phyloP scores from a whole-genome alignment of 225 moss, liverwort and hornwort species.

The Pseudisothecium myosuroides region DNA sequence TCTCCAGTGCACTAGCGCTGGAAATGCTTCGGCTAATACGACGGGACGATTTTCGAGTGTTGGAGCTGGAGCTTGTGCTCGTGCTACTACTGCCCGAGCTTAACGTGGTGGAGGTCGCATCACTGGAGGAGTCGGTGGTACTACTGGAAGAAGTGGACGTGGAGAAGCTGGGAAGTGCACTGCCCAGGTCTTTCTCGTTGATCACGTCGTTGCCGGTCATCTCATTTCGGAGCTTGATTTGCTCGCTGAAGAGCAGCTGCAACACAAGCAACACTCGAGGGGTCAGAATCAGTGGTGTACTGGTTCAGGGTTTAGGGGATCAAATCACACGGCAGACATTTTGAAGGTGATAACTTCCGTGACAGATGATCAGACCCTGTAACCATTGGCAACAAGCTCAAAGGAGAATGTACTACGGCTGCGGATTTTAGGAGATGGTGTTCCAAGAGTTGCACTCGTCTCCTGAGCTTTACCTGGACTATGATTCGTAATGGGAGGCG shows the following conservation, averaged over 20 bases:
- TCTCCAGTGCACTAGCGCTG: slow-evolving; percentile 4
- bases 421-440: background rate
- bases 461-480: slow-evolving; percentile 17
- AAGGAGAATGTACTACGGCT: background rate
- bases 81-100: slow-evolving; percentile 18
- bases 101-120: background rate
- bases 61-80: background rate
- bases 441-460: background rate
- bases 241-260: slow-evolving; percentile 46
- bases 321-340: background rate
- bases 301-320: background rate
- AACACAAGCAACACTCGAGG: background rate
- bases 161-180: slow-evolving; percentile 12
- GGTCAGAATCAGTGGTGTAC: background rate
- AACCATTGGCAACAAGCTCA: background rate
- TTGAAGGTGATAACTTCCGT: background rate
- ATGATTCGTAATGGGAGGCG: slow-evolving; percentile 38
- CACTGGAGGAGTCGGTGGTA: slow-evolving; percentile 15
- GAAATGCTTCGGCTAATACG: background rate
- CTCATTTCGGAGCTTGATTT: slow-evolving; percentile 35
- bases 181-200: slow-evolving; percentile 20
- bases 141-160: slow-evolving; percentile 17
- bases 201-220: slow-evolving; percentile 29
- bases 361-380: background rate
- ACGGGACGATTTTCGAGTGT: background rate